Conservation (phyloP, 164 flowering plant species). For the Santalum album region DNA sequence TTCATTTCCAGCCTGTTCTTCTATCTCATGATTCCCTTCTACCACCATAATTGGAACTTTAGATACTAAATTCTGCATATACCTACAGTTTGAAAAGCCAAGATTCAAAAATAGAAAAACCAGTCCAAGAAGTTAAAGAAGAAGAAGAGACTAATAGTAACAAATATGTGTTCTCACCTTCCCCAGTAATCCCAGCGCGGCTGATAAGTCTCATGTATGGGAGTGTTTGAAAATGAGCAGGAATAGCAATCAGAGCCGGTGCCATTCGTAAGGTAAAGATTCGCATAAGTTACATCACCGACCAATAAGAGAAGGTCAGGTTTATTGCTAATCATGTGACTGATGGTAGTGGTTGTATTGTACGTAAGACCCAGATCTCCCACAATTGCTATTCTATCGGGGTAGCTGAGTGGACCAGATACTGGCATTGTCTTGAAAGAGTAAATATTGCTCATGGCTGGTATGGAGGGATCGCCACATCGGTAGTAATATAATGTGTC, state of each 20-base stretch:
- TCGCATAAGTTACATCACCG: constrained; percentile 84
- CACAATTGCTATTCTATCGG: constrained; percentile 62
- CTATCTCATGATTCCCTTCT: constrained; percentile 93
- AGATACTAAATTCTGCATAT: constrained; percentile 75
- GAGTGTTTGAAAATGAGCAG: constrained; percentile 63
- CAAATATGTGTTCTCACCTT: constrained; percentile 38
- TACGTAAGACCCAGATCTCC: constrained; percentile 94
- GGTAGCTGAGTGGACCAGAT: constrained; percentile 58
- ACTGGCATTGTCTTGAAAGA: constrained; percentile 75
- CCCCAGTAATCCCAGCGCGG: constrained; percentile 99
- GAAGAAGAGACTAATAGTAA: neutral
- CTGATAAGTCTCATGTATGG: constrained; percentile 87
- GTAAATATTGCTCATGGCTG: constrained; percentile 56
- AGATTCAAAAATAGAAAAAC: neutral
- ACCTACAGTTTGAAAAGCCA: too few species aligned
- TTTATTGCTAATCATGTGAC: constrained; percentile 52
- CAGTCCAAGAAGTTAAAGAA: neutral
- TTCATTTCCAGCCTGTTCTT: constrained; percentile 50
- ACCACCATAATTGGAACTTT: constrained; percentile 88
- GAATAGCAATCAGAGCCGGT: constrained; percentile 83
- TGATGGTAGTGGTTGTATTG: constrained; percentile 69
- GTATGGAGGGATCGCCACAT: constrained; percentile 83
- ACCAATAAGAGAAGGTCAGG: constrained; percentile 76
- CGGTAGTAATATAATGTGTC: constrained; percentile 51
- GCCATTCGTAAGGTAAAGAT: constrained; percentile 84